Conservation (phyloP, 495 filamentous ascomycete species). For the Chaetomidium leptoderma region DNA sequence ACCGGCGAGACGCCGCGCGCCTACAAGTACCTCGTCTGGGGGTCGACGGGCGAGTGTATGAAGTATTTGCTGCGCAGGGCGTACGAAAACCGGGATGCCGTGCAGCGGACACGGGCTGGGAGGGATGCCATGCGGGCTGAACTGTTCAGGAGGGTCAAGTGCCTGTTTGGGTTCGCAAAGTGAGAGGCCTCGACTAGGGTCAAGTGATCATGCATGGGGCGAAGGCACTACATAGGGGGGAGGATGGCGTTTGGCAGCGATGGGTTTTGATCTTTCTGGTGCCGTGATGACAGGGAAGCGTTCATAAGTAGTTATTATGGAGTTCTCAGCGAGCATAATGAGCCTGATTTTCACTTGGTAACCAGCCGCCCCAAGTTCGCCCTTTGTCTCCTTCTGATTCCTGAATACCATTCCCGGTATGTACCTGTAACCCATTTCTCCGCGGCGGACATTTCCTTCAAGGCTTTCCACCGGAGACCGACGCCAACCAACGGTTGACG, state of each 20-base stretch:
- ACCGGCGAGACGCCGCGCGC: slow-evolving; percentile 43
- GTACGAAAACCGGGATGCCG: slow-evolving; percentile 87
- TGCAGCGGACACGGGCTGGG: slow-evolving; percentile 69
- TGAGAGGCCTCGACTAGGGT: too few species aligned
- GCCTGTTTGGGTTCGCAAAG: slow-evolving; percentile 36
- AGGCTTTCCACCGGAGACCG: too few species aligned
- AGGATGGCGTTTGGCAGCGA: neutral
- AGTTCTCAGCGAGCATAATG: neutral
- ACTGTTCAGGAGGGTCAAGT: slow-evolving; percentile 57
- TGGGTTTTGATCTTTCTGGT: too few species aligned
- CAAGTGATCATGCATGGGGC: too few species aligned
- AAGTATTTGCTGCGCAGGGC: slow-evolving; percentile 83
- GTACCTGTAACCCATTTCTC: too few species aligned
- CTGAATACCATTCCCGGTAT: too few species aligned
- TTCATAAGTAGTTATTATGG: too few species aligned
- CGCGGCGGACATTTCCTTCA: too few species aligned
- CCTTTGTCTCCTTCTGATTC: too few species aligned
- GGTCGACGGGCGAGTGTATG: slow-evolving; percentile 86
- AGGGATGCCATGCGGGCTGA: slow-evolving; percentile 70
- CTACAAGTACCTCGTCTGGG: slow-evolving; percentile 92
- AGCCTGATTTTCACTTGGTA: neutral
- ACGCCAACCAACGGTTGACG: too few species aligned
- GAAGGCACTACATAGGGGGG: neutral
- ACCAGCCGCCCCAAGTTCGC: neutral
- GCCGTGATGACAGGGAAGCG: too few species aligned